Conservation (phyloP, 495 filamentous ascomycete genomes). For the Penicillium coffeae region DNA sequence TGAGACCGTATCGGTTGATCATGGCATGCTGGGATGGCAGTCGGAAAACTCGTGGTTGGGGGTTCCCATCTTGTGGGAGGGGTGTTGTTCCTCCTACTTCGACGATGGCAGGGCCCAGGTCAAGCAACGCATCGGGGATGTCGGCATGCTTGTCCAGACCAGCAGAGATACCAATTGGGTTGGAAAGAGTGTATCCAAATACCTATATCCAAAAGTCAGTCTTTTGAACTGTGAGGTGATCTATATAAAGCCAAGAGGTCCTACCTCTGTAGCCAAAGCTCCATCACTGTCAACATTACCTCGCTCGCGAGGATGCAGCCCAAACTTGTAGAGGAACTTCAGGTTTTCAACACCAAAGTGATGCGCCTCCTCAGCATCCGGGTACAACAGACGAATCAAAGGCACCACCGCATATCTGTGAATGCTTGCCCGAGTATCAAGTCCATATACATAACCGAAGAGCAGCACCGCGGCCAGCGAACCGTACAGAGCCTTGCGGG, state of each 20-base stretch:
- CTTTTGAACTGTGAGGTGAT: no score
- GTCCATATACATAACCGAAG: slow-evolving; percentile 71
- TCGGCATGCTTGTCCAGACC: slow-evolving; percentile 93
- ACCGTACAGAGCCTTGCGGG: slow-evolving; percentile 50
- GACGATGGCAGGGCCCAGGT: slow-evolving; percentile 74
- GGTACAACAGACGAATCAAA: slow-evolving; percentile 62
- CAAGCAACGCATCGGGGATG: slow-evolving; percentile 76
- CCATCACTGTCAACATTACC: slow-evolving; percentile 48
- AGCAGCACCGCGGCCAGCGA: slow-evolving; percentile 48
- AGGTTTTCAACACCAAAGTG: slow-evolving; percentile 66
- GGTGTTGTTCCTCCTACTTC: slow-evolving; percentile 92
- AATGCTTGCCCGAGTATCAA: slow-evolving; percentile 83
- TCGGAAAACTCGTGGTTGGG: slow-evolving; percentile 81
- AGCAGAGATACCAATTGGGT: slow-evolving; percentile 87
- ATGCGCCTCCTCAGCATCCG: slow-evolving; percentile 91
- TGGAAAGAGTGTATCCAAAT: slow-evolving; percentile 73
- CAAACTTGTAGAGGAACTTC: slow-evolving; percentile 49
- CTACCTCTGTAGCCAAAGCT: slow-evolving; percentile 50
- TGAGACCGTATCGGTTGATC: slow-evolving; percentile 94
- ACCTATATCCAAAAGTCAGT: no score
- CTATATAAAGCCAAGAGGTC: slow-evolving; percentile 3
- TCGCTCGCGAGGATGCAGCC: slow-evolving; percentile 72
- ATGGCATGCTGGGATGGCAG: slow-evolving; percentile 74
- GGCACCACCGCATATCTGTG: slow-evolving; percentile 80
- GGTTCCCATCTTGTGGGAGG: slow-evolving; percentile 79